Evolutionary conservation across 2,329 filamentous ascomycete genomes (phyloP).

Genomic region (Stachybotrys chartarum): DNA sequence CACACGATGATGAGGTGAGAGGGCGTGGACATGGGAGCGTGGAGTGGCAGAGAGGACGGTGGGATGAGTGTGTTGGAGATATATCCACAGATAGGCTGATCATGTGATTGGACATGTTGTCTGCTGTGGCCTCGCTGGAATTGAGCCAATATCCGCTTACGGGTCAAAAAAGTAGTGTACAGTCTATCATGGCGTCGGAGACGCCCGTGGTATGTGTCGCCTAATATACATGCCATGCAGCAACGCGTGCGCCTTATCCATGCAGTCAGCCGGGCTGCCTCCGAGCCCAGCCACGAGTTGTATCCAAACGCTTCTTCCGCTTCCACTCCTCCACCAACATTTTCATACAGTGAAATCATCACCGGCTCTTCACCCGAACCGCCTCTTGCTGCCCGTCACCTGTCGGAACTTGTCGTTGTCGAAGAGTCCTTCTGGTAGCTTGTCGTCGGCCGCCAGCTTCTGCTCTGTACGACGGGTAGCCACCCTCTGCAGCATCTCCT

Average conservation of each 20-base stretch:
- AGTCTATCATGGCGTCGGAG: background rate
- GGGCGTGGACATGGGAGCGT: slow-evolving; percentile 13
- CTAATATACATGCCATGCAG: background rate
- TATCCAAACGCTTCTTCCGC: background rate
- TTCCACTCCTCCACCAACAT: too few species aligned
- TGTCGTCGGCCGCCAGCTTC: background rate
- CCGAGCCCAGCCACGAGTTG: background rate
- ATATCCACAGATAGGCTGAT: slow-evolving; percentile 1
- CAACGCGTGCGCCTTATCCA: background rate
- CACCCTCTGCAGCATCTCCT: slow-evolving; percentile 3
- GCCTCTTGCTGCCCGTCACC: background rate
- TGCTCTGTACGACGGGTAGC: slow-evolving; percentile 4
- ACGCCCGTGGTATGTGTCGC: background rate
- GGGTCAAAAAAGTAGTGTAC: background rate
- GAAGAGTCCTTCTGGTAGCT: background rate
- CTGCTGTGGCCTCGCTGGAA: background rate
- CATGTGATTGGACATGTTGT: slow-evolving; percentile 12
- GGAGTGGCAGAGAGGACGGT: slow-evolving; percentile 3
- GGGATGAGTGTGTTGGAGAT: background rate
- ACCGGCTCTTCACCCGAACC: background rate
- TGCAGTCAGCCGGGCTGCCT: background rate
- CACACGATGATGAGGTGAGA: slow-evolving; percentile 69
- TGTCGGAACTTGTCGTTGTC: background rate
- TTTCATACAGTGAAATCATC: background rate
- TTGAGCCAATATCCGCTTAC: background rate